Base-by-base conservation (phyloP, 805 yeast species). In the Grigorovia transvaalensis region DNA sequence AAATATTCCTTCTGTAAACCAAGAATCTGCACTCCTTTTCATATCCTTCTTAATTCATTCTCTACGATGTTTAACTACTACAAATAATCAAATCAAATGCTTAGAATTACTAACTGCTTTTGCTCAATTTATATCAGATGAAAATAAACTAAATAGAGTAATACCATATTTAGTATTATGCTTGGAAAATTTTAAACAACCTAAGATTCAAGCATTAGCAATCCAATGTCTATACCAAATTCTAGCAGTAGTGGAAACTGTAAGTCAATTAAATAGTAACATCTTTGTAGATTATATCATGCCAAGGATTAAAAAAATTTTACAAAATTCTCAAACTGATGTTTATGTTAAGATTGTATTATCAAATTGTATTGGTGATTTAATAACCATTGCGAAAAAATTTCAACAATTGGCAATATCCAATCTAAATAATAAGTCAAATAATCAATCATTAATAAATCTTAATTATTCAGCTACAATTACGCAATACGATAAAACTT, bases 261-360 rank as follows among this genome's bases (percentile, higher is more conserved):
- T 90, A 11, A 81, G 85, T 0, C 86, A 91, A 0, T 76, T 88
- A 40, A 91, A 93, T 62, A 84, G 79, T 17, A 75, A 81, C 47
- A 70, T 91, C 3, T 88, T 89, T 61, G 79, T 89, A 0, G 97
- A 90, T 57, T 91, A 88, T 64, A 71, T 91, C 20, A 62, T 87
- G 5, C 97, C 96, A 0, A 77, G 85, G 51, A 62, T 91, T 6
- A 69, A 74, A 49, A 61, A 63, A n/a, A 65, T 79, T 40, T 60
- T 77, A 18, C 64, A 66, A 20, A 59, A 71, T 44, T 67, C 76
- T 1, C 69, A 70, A 49, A 54, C 65, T 7, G 64, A 70, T 3
- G 61, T 70, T 0, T 75, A 76, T 57, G 80, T 85, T 17, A 76
- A 88, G 54, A 76, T 84, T 40, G 75, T 81, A 0, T 75, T 88